Evolutionary conservation across 257 asterid genomes (phyloP), one percentile per base, ranked within the genome.

Genomic region (Jacaranda copaia): DNA sequence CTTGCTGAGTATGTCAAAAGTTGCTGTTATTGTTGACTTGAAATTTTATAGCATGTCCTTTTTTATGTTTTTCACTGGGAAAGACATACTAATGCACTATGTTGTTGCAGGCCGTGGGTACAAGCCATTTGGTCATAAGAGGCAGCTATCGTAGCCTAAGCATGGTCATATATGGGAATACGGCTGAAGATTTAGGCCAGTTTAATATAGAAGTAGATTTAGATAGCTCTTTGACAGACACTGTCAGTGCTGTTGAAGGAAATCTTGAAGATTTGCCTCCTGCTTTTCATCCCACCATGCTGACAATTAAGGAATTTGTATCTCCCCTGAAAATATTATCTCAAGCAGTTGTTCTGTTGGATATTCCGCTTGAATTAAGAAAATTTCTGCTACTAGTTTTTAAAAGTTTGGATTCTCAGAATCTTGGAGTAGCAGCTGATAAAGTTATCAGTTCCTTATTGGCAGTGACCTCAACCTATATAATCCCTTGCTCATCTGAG

Each of bases 91-190:
- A 40, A 71, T 83, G 76, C 76, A 53, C 38, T 60, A 56, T 75
- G 63, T 81, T 68, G 56, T 84, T 77, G 84, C 85, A 96, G 99
- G 94, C 91, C 63, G 81, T 90, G 83, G 91, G 93, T 69, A 91
- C 99, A 75, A 93, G 80, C 84, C 99, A 93, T 93, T 83, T 96
- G 92, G 98, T 93, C 62, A 85, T 96, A 43, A 88, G 99, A 81
- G 99, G 99, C 82, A 93, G 96, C 94, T 96, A 91, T 84, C 97
- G 96, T 74, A 90, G 91, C 92, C 94, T 96, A 60, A 96, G 97
- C 89, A 86, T 96, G 96, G 99, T 96, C 73, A 80, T 96, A 78
- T 96, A 93, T 79, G 99, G 99, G 61, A 93, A 93, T 81, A 91
- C 97, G 58, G 92, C 97, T 0, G 97, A 92, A 86, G 99, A 93